Percentiles rank a stretch among this genome's conserved stretches.
phyloP scores from a whole-genome alignment of 495 filamentous ascomycete species.

The Hypoxylon rickii region DNA sequence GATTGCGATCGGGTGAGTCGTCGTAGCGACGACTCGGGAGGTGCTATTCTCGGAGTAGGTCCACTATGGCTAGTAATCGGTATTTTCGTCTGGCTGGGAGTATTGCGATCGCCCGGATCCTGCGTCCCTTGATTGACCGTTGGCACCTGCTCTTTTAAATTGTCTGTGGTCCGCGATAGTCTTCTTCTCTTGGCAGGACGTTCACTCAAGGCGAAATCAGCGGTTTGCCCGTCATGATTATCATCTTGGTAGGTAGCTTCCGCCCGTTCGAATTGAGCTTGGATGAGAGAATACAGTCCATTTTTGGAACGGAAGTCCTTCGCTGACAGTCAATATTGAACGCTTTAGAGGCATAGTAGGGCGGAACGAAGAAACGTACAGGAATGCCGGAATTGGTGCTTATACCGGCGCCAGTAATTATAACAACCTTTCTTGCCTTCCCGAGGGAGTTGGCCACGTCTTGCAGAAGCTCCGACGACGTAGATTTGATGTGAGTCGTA shows the following conservation, averaged over 20 bases:
- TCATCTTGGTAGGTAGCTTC: constrained; percentile 32
- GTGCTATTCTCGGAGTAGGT: neutral
- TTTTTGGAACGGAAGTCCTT: constrained; percentile 74
- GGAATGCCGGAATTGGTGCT: constrained; percentile 76
- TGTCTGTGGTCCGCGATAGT: constrained; percentile 26
- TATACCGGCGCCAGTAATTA: constrained; percentile 73
- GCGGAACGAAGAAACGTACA: constrained; percentile 47
- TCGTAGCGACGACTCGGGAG: neutral
- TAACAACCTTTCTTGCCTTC: constrained; percentile 65
- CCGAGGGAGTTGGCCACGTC: constrained; percentile 63
- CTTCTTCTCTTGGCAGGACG: constrained; percentile 52
- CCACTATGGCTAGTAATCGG: neutral
- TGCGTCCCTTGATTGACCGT: neutral
- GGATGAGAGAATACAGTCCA: constrained; percentile 70
- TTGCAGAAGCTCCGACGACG: constrained; percentile 58
- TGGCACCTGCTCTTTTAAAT: neutral
- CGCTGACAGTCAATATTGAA: constrained; percentile 31
- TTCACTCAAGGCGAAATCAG: constrained; percentile 38
- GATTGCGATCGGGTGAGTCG: constrained; percentile 30
- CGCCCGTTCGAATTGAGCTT: constrained; percentile 63
- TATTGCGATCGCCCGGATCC: neutral
- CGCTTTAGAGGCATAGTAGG: neutral
- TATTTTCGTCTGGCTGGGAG: neutral
- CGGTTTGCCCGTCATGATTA: constrained; percentile 5
- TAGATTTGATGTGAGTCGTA: constrained; percentile 56